These are phyloP conservation scores for Leishmania guyanensis DNA, from an alignment of 208 protist genomes.

Conservation along the genomic window DNA sequence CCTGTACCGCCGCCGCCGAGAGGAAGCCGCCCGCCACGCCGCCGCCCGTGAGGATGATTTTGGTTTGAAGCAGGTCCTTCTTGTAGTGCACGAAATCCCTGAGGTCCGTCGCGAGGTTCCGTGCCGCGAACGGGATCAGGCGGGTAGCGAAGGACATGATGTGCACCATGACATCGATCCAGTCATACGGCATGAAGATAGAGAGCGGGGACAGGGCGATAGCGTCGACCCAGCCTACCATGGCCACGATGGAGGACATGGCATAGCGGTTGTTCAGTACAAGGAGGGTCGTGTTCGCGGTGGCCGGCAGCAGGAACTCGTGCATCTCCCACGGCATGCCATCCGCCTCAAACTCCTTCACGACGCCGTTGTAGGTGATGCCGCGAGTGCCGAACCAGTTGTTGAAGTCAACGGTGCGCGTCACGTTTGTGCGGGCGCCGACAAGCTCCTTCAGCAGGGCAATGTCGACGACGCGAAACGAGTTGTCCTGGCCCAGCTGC, in stretches of 20 bases:
- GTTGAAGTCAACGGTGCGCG: conserved; percentile 41
- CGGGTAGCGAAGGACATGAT: conserved; percentile 55
- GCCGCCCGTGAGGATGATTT: conserved; percentile 44
- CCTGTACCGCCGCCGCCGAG: conserved; percentile 33
- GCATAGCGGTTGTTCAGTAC: conserved; percentile 58
- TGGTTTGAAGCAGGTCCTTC: conserved; percentile 12
- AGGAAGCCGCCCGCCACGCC: conserved; percentile 64
- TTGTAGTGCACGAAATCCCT: conserved; percentile 23
- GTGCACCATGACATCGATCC: conserved; percentile 46
- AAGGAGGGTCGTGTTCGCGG: conserved; percentile 43
- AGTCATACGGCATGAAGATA: conserved; percentile 69
- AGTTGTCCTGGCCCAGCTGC: conserved; percentile 30
- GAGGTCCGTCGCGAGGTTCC: conserved; percentile 27
- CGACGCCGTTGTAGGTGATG: conserved; percentile 45
- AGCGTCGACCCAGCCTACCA: conserved; percentile 64
- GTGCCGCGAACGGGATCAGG: conserved; percentile 49
- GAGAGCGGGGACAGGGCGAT: conserved; percentile 62
- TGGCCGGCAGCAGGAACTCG: conserved; percentile 36
- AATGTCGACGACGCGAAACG: conserved; percentile 52
- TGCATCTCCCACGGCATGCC: conserved; percentile 44
- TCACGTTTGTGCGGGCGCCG: conserved; percentile 14
- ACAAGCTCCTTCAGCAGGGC: conserved; percentile 62
- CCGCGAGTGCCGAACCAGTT: conserved; percentile 61
- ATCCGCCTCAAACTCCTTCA: conserved; percentile 26
- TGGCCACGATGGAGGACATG: conserved; percentile 52